phyloP scores from a whole-genome alignment of 176 grass and related monocot genomes.

The Aegilops bicornis region DNA sequence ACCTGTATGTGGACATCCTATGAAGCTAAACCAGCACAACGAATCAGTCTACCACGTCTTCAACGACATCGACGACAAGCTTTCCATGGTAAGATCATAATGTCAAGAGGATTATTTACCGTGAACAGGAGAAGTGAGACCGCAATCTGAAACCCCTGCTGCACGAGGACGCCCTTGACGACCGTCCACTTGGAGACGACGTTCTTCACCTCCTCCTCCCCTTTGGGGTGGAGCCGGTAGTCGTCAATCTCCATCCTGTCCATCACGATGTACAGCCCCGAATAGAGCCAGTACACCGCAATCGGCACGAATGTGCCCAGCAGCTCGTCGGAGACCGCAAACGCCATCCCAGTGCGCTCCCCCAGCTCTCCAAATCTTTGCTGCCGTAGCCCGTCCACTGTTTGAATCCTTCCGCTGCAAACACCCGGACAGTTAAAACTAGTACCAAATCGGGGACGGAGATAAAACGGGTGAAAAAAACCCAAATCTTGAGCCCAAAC shows the following conservation, averaged over 20 bases:
- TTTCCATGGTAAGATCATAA: background rate
- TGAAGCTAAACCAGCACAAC: background rate
- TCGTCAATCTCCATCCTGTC: conserved; percentile 65
- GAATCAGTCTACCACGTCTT: background rate
- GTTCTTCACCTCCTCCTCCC: conserved; percentile 71
- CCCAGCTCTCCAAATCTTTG: background rate
- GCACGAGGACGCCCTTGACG: conserved; percentile 80
- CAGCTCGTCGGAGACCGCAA: conserved; percentile 75
- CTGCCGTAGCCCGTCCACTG: background rate
- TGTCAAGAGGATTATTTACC: conserved; percentile 34
- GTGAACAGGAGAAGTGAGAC: conserved; percentile 80
- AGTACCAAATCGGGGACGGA: background rate
- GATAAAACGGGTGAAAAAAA: background rate
- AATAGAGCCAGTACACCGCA: conserved; percentile 89
- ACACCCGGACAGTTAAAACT: background rate
- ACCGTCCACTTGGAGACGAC: conserved; percentile 68
- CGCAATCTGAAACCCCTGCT: conserved; percentile 74
- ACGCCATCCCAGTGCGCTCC: conserved; percentile 36
- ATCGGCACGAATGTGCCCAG: conserved; percentile 86
- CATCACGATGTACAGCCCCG: conserved; percentile 65
- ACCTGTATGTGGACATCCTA: background rate
- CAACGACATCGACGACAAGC: background rate
- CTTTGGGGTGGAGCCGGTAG: conserved; percentile 84
- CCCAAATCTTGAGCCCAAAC: conserved; percentile 25
- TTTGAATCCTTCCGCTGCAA: background rate